Conservation (phyloP, 306 rosid genomes). For the Dalbergia cochinchinensis region DNA sequence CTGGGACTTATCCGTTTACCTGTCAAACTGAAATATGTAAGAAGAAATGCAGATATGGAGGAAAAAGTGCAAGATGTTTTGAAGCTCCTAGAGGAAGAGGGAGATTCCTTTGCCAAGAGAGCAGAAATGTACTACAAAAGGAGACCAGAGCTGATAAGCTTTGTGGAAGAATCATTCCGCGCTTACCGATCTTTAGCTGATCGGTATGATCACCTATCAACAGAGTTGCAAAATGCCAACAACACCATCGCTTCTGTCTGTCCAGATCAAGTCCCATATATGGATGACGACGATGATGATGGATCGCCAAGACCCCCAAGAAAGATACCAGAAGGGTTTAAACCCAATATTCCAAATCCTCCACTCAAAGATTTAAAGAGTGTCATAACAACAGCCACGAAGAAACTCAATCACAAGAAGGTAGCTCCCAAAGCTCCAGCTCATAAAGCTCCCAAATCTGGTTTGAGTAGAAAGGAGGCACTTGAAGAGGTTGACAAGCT, state of each 20-base stretch:
- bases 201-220: conserved; percentile 88
- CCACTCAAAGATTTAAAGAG: conserved; percentile 63
- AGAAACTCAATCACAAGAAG: conserved; percentile 58
- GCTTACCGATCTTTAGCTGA: conserved; percentile 88
- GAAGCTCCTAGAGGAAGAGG: conserved; percentile 76
- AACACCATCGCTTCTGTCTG: conserved; percentile 80
- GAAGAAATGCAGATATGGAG: conserved; percentile 78
- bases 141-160: conserved; percentile 82
- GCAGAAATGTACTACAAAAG: conserved; percentile 93
- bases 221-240: conserved; percentile 91
- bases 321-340: conserved; percentile 53
- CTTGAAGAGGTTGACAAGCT: conserved; percentile 66
- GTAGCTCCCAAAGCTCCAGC: conserved; percentile 15
- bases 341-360: conserved; percentile 57
- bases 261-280: conserved; percentile 84
- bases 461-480: conserved; percentile 68
- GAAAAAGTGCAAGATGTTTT: conserved; percentile 74
- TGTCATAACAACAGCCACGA: conserved; percentile 51
- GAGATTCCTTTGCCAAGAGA: conserved; percentile 88
- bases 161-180: conserved; percentile 80
- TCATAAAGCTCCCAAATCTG: conserved; percentile 58
- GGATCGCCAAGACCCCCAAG: conserved; percentile 49
- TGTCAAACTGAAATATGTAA: conserved; percentile 26
- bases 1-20: conserved; percentile 10
- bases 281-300: conserved; percentile 72